These are phyloP conservation scores for Colletotrichum sp. DNA, from an alignment of 2,329 filamentous ascomycete species.

Conservation along the genomic window DNA sequence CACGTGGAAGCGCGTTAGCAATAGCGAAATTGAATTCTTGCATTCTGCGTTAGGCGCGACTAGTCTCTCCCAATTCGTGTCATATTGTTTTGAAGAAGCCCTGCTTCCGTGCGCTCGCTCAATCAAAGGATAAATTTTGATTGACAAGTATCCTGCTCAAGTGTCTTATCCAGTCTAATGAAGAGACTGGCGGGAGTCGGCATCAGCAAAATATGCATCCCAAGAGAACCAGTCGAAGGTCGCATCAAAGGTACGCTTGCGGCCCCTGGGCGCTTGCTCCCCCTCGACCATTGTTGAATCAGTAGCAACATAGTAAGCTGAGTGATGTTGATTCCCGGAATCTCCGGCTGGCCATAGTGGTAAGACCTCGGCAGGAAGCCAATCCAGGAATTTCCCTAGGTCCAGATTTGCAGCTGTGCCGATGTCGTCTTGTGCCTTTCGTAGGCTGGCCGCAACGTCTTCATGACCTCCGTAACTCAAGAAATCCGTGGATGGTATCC, in stretches of 20 bases:
- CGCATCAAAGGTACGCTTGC: background rate
- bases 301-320: background rate
- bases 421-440: background rate
- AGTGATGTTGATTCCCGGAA: background rate
- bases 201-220: background rate
- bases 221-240: constrained; percentile 10
- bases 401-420: background rate
- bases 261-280: background rate
- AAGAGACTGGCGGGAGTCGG: background rate
- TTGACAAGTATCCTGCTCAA: background rate
- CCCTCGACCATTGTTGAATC: no score
- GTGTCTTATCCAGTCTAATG: background rate
- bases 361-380: background rate
- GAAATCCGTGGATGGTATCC: background rate
- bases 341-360: background rate
- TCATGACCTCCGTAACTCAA: background rate
- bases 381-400: background rate
- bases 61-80: background rate
- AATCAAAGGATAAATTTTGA: background rate
- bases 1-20: background rate
- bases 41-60: background rate
- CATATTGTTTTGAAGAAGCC: background rate
- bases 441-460: no score
- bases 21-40: background rate
- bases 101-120: background rate